Percentiles rank a stretch among this genome's conserved stretches.
phyloP scores from a whole-genome alignment of 352 stramenopile species.

The Globisporangium nodosum region DNA sequence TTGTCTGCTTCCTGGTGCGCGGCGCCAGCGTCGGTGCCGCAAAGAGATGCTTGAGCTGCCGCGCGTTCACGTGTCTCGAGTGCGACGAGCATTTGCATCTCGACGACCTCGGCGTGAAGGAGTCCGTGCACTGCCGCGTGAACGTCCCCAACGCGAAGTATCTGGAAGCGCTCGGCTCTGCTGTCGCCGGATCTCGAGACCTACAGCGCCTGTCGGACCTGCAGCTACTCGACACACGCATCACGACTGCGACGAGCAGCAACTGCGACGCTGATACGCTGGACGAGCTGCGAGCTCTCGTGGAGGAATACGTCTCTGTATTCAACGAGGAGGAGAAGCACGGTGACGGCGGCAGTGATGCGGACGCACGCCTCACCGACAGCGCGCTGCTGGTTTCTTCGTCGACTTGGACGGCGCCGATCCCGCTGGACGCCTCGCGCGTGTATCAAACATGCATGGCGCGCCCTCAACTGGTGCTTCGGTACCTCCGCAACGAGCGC shows the following conservation, averaged over 20 bases:
- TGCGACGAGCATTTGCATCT: constrained; percentile 53
- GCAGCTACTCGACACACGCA: not conserved
- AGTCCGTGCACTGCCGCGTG: constrained; percentile 41
- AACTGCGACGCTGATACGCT: constrained; percentile 8
- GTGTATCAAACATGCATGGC: constrained; percentile 7
- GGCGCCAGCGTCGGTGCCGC: constrained; percentile 3
- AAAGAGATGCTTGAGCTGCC: constrained; percentile 47
- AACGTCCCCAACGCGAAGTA: constrained; percentile 11
- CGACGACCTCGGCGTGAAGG: constrained; percentile 57
- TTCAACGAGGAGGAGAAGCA: constrained; percentile 8
- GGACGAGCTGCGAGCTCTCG: constrained; percentile 21
- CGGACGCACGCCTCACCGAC: not conserved
- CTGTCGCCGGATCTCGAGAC: not conserved
- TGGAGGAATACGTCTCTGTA: constrained; percentile 20
- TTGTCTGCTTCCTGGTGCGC: constrained; percentile 27
- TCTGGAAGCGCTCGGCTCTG: not conserved
- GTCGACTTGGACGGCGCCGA: not conserved
- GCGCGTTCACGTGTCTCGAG: constrained; percentile 27
- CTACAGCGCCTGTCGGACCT: not conserved
- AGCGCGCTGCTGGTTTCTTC: not conserved
- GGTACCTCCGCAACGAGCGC: constrained; percentile 26
- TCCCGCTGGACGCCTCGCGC: not conserved
- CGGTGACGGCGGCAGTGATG: not conserved
- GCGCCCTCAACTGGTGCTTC: constrained; percentile 13
- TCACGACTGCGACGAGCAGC: not conserved